Evolutionary conservation across 2,329 filamentous ascomycete species (phyloP).

Genomic region (Cladophialophora yegresii): DNA sequence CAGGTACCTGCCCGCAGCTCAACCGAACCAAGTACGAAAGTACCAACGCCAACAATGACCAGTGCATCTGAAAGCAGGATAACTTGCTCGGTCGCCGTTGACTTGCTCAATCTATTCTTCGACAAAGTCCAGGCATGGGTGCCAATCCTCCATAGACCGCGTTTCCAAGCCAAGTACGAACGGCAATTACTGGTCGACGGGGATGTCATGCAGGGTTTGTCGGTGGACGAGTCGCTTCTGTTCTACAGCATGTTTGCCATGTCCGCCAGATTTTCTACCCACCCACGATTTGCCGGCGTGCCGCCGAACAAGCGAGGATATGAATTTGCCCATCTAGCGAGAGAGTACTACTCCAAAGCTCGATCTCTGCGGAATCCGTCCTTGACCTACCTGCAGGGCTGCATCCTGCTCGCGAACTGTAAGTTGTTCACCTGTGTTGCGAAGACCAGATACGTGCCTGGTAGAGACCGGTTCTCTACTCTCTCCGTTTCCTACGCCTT

Average conservation of each 20-base stretch:
- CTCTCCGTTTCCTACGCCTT: neutral
- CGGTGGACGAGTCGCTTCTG: constrained; percentile 23
- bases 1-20: neutral
- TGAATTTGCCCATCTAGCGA: constrained; percentile 23
- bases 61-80: constrained; percentile 8
- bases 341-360: constrained; percentile 20
- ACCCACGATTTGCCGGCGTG: constrained; percentile 19
- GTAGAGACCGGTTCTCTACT: too few species aligned
- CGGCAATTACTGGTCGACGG: constrained; percentile 15
- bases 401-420: constrained; percentile 26
- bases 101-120: constrained; percentile 88
- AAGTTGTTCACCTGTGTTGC: neutral
- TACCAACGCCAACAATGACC: neutral
- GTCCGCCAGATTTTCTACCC: constrained; percentile 28
- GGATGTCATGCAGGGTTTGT: constrained; percentile 25
- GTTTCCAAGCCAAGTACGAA: constrained; percentile 56
- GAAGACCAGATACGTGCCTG: too few species aligned
- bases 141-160: constrained; percentile 84
- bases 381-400: constrained; percentile 28
- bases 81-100: constrained; percentile 58
- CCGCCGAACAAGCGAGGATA: constrained; percentile 23
- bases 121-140: constrained; percentile 81
- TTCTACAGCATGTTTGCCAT: constrained; percentile 31
- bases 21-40: constrained; percentile 7
- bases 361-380: constrained; percentile 17